Conservation (phyloP, 169 alveolate genomes). For the Eimeria sp. region DNA sequence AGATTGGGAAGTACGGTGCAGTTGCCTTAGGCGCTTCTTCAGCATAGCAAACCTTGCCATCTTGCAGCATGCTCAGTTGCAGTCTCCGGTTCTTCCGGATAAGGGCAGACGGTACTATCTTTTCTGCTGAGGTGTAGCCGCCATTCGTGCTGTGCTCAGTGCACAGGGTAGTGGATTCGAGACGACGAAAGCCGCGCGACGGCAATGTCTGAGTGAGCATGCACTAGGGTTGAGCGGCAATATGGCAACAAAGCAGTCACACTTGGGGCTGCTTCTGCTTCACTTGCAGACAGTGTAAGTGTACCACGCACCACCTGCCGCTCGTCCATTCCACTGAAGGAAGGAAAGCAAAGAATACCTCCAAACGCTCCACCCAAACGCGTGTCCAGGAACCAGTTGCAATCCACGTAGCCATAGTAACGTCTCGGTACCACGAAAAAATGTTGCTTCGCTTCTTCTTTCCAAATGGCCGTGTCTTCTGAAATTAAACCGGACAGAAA, state of each 20-base stretch:
- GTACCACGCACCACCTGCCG: neutral
- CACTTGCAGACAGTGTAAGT: neutral
- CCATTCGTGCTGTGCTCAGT: neutral
- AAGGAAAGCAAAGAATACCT: neutral
- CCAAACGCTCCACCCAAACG: neutral
- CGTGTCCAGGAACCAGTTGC: constrained; percentile 50
- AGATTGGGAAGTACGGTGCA: neutral
- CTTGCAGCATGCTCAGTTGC: neutral
- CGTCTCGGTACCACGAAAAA: constrained; percentile 39
- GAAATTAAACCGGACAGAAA: neutral
- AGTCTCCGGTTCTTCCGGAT: neutral
- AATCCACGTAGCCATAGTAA: constrained; percentile 59
- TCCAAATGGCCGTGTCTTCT: constrained; percentile 49
- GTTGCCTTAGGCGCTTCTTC: neutral
- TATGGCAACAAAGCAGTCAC: neutral
- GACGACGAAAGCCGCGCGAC: neutral
- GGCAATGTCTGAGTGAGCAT: neutral
- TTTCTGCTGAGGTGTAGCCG: neutral
- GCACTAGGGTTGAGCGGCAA: neutral
- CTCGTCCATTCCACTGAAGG: neutral
- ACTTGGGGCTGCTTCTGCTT: neutral
- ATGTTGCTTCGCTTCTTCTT: neutral
- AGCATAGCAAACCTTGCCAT: neutral
- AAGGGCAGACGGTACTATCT: neutral
- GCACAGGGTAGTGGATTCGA: neutral